Conservation (phyloP, 495 filamentous ascomycete species). For the Aspergillus coremiiformis region DNA sequence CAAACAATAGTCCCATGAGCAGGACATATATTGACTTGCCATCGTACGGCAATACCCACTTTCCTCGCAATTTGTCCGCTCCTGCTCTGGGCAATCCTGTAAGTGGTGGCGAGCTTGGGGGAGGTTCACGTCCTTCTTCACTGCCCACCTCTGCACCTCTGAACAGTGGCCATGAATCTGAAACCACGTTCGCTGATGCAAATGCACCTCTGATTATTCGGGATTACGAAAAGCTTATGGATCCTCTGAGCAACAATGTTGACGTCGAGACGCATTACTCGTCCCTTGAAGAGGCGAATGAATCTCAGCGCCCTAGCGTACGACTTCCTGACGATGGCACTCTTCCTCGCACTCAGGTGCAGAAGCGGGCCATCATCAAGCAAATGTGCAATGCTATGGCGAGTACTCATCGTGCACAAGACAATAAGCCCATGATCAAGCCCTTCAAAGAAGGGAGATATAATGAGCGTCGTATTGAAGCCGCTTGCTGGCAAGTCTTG, state of each 20-base stretch:
- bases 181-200: neutral
- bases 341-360: slow-evolving; percentile 9
- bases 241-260: neutral
- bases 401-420: slow-evolving; percentile 16
- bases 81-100: neutral
- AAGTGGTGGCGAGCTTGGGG: neutral
- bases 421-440: slow-evolving; percentile 27
- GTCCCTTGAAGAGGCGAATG: slow-evolving; percentile 6
- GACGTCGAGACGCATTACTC: slow-evolving; percentile 2
- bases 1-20: neutral
- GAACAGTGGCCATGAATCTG: neutral
- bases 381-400: slow-evolving; percentile 17
- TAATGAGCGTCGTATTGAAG: slow-evolving; percentile 8
- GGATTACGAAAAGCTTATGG: slow-evolving; percentile 1
- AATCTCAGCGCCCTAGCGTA: neutral
- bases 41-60: neutral
- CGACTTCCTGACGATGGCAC: slow-evolving; percentile 7
- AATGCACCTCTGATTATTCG: neutral
- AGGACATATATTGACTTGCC: neutral
- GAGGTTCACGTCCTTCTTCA: neutral
- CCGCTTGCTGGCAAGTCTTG: slow-evolving; percentile 19
- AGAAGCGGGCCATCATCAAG: slow-evolving; percentile 18
- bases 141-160: neutral
- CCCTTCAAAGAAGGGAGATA: slow-evolving; percentile 19
- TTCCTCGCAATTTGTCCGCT: neutral